Base-by-base conservation (phyloP, 805 yeast genomes). In the Pichia membranifaciens region DNA sequence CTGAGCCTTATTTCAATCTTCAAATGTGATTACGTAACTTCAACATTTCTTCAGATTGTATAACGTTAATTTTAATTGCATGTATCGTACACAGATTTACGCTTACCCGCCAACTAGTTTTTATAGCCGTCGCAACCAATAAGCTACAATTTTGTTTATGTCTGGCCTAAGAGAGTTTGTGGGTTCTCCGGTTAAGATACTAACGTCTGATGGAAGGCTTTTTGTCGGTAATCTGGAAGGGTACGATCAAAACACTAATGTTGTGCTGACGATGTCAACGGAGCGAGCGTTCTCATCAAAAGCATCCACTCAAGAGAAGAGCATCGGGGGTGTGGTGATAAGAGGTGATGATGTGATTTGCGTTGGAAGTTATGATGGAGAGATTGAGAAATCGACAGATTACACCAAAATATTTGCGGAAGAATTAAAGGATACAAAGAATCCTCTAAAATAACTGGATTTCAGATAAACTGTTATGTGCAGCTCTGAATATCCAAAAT, bases 231-330 rank as follows among this genome's bases (percentile, higher is more conserved):
- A 56, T 18, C 56, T 78, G 16, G 74, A 72, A 53, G 88, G 90
- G 6, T 83, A 70, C 55, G 91, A 84, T 60, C 77, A 79, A 52
- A 70, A 78, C 39, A 76, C 85, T 21, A 84, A 84, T 57, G 57
- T 84, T 32, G 68, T 83, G 35, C 62, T 84, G 36, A 65, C 77
- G 3, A 63, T 71, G 36, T 72, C 83, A 16, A 60, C 66, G 18
- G 85, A 81, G 57, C 62, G 82, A 41, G 58, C 78, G 16, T 69
- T 80, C 38, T 70, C 68, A 44, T 59, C 59, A 0, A 71, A 69
- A n/a, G 64, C 59, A n/a, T 64, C 64, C 4, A 66, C 65, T 9
- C 61, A 59, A 41, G 73, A 69, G 46, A 63, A 73, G 20, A 66
- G 65, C 3, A 52, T 76, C 43, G 84, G 83, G 1, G 60, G 73